Evolutionary conservation across 306 rosid genomes (phyloP).

Genomic region (Castanea crenata): DNA sequence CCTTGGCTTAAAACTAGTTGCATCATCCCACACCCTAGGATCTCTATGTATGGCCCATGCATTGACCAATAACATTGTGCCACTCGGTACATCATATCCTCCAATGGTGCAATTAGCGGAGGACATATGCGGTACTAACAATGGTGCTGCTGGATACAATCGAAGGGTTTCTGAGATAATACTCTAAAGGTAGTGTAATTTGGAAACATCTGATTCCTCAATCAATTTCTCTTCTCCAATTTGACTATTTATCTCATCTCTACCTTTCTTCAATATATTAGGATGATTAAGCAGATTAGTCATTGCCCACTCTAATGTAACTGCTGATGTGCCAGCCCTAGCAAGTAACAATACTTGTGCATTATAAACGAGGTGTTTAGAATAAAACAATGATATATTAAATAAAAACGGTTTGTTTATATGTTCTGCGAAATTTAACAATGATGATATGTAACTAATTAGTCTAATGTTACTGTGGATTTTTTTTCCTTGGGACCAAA

Average conservation of each 20-base stretch:
- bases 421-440: too few relatives aligned
- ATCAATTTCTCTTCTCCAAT: slow-evolving; percentile 21
- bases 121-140: background rate
- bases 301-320: background rate
- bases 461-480: too few relatives aligned
- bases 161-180: slow-evolving; percentile 36
- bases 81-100: background rate
- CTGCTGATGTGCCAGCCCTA: background rate
- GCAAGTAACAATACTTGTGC: background rate
- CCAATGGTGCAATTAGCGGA: background rate
- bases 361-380: too few relatives aligned
- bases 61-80: slow-evolving; percentile 24
- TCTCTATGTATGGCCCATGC: slow-evolving; percentile 46
- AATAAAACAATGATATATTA: background rate
- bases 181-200: slow-evolving; percentile 29
- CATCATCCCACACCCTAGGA: slow-evolving; percentile 29
- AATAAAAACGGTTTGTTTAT: background rate
- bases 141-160: background rate
- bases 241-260: slow-evolving; percentile 16
- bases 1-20: slow-evolving; percentile 28
- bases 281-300: slow-evolving; percentile 33
- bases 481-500: too few relatives aligned
- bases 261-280: slow-evolving; percentile 18
- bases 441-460: too few relatives aligned
- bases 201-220: slow-evolving; percentile 29